Conservation (phyloP, 2,329 filamentous ascomycete species). For the Penicillium sp. region DNA sequence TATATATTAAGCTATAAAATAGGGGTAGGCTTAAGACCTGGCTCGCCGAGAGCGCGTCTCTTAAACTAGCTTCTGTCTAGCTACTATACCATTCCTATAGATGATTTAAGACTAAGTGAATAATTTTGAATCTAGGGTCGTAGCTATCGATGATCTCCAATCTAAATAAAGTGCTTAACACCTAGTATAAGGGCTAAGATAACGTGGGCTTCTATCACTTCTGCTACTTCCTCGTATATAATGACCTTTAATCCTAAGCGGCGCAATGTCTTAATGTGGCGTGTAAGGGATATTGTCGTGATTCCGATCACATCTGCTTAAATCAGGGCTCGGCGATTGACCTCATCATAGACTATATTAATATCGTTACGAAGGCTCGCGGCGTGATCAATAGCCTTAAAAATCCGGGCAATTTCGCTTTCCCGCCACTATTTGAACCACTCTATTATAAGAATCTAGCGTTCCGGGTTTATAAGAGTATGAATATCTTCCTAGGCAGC, state of each 20-base stretch:
- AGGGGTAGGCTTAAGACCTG: constrained; percentile 2
- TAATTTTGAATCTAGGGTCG: constrained; percentile 29
- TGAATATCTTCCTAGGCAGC: neutral
- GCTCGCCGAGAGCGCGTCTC: constrained; percentile 9
- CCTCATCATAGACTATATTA: constrained; percentile 2
- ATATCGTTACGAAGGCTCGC: neutral
- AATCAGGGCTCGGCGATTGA: constrained; percentile 3
- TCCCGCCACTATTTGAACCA: constrained; percentile 3
- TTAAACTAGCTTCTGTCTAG: constrained; percentile 14
- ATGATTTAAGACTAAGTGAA: constrained; percentile 6
- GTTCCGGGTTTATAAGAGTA: neutral
- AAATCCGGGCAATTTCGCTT: neutral
- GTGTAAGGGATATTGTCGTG: constrained; percentile 10
- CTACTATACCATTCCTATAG: constrained; percentile 1
- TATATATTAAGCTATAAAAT: constrained; percentile 8
- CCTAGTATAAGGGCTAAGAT: constrained; percentile 37
- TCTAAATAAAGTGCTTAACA: constrained; percentile 41
- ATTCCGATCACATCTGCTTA: constrained; percentile 13
- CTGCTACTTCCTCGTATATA: constrained; percentile 66
- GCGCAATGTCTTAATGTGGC: constrained; percentile 10
- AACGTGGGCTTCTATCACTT: constrained; percentile 63
- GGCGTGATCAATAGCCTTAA: constrained; percentile 2
- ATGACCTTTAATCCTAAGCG: constrained; percentile 30
- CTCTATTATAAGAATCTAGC: neutral
- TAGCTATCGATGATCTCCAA: constrained; percentile 36